These are phyloP conservation scores for Stenogyne calaminthoides DNA, from an alignment of 305 asterid genomes.

Conservation along the genomic window DNA sequence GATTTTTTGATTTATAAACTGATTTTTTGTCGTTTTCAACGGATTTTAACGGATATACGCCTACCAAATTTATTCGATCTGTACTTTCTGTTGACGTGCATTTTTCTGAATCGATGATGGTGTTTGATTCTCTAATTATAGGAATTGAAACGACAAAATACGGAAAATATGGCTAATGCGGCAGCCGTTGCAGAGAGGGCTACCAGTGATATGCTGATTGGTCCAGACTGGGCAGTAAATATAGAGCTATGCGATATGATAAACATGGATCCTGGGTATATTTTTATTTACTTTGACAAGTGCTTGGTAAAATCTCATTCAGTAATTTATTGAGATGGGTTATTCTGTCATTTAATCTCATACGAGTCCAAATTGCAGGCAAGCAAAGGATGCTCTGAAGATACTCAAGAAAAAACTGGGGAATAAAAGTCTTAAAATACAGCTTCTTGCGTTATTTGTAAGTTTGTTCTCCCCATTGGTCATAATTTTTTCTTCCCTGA, in stretches of 20 bases:
- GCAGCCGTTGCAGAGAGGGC: slow-evolving; percentile 96
- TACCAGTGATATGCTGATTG: slow-evolving; percentile 85
- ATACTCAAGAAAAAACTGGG: slow-evolving; percentile 82
- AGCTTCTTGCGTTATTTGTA: slow-evolving; percentile 89
- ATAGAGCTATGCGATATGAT: slow-evolving; percentile 90
- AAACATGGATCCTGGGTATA: slow-evolving; percentile 82
- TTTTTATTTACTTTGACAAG: slow-evolving; percentile 9
- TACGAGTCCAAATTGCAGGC: slow-evolving; percentile 58
- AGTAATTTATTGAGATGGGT: background rate
- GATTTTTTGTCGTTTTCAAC: slow-evolving; percentile 20
- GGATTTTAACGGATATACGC: background rate
- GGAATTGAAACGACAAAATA: slow-evolving; percentile 27
- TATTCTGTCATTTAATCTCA: slow-evolving; percentile 24
- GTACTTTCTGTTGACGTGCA: background rate
- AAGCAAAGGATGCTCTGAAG: slow-evolving; percentile 92
- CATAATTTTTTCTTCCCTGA: background rate
- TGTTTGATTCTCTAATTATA: slow-evolving; percentile 21
- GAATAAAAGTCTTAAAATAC: slow-evolving; percentile 82
- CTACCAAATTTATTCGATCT: background rate
- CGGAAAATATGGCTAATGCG: slow-evolving; percentile 72
- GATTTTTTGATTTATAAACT: background rate
- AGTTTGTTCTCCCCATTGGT: slow-evolving; percentile 33
- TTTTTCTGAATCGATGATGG: slow-evolving; percentile 9
- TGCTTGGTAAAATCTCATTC: background rate
- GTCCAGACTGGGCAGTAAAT: slow-evolving; percentile 99